Evolutionary conservation across 1,284 basidiomycete species (phyloP).

Genomic region (Hemileia vastatrix): DNA sequence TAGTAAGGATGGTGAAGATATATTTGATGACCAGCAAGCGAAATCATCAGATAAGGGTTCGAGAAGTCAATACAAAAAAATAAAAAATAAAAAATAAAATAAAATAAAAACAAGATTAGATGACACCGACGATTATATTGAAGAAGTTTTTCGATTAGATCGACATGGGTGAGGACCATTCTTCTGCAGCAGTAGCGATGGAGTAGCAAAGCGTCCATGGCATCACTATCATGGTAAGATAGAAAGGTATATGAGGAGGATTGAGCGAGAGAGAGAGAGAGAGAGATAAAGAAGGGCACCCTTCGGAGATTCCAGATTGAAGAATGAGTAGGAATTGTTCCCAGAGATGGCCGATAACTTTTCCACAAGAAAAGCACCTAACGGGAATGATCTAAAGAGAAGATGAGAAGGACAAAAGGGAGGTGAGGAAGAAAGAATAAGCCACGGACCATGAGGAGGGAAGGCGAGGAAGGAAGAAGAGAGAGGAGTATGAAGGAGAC

Average conservation of each 20-base stretch:
- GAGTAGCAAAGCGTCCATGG: constrained; percentile 78
- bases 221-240: constrained; percentile 57
- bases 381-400: constrained; percentile 81
- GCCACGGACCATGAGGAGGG: no score
- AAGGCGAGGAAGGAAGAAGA: no score
- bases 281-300: no score
- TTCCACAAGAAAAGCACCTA: constrained; percentile 82
- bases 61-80: no score
- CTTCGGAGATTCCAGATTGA: constrained; percentile 20
- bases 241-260: neutral
- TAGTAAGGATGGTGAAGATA: no score
- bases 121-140: constrained; percentile 80
- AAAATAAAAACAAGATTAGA: neutral
- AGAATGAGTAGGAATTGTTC: constrained; percentile 18
- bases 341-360: constrained; percentile 59
- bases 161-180: constrained; percentile 96
- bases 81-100: no score
- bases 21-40: no score
- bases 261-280: neutral
- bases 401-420: no score
- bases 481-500: no score
- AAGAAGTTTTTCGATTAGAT: constrained; percentile 87
- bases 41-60: no score
- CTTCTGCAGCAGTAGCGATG: constrained; percentile 93
- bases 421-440: no score